Evolutionary conservation across 164 flowering plant species (phyloP).

Genomic region (Vitis cinerea): DNA sequence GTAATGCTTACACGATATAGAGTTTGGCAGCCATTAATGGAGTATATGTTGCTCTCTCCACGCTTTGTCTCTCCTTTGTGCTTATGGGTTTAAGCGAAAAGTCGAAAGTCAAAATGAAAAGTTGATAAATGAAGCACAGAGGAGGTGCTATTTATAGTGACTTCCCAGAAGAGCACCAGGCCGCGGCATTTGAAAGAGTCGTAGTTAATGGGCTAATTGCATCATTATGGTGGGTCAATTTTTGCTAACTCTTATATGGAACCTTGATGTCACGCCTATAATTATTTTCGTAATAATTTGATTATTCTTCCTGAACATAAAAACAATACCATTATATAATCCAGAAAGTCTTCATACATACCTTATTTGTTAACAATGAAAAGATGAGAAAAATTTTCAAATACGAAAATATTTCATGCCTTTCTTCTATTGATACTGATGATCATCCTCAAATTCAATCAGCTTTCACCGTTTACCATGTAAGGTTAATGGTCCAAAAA

Average conservation of each 20-base stretch:
- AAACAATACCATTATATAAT: too few relatives aligned
- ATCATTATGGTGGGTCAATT: background rate
- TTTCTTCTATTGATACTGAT: too few relatives aligned
- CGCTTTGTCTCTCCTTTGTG: background rate
- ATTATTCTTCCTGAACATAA: background rate
- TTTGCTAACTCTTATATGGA: background rate
- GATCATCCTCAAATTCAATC: too few relatives aligned
- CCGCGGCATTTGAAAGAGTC: background rate
- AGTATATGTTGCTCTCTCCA: background rate
- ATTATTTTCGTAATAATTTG: background rate
- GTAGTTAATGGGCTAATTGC: background rate
- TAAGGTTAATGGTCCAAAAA: too few relatives aligned
- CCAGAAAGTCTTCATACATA: background rate
- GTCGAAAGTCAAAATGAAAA: background rate
- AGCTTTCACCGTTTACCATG: too few relatives aligned
- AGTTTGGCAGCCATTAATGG: constrained; percentile 52
- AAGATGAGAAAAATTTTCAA: background rate
- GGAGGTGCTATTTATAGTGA: constrained; percentile 8
- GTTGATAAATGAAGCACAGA: background rate
- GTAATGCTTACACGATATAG: constrained; percentile 51
- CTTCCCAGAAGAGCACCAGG: too few relatives aligned
- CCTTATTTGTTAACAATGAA: background rate
- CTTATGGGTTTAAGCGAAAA: too few relatives aligned
- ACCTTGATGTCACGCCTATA: constrained; percentile 8
- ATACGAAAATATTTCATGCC: too few relatives aligned